Evolutionary conservation across 495 filamentous ascomycete species (phyloP).

Genomic region (Sabuloglossum arenarium): DNA sequence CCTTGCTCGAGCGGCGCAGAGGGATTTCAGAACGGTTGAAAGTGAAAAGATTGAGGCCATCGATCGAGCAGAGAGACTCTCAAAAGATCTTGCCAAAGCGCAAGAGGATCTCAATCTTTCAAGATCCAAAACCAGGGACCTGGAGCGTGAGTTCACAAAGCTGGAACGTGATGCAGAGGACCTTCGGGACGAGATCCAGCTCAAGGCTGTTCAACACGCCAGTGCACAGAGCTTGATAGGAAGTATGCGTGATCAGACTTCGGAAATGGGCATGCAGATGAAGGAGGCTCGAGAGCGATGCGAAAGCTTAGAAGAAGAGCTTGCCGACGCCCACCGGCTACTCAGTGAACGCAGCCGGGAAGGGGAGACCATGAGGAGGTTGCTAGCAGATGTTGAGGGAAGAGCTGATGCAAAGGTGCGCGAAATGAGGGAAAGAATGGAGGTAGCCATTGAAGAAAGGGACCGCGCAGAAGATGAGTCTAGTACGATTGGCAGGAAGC

Average conservation of each 20-base stretch:
- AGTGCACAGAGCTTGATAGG: slow-evolving; percentile 69
- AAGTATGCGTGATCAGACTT: slow-evolving; percentile 80
- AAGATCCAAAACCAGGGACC: slow-evolving; percentile 38
- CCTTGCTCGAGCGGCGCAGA: slow-evolving; percentile 40
- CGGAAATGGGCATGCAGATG: slow-evolving; percentile 80
- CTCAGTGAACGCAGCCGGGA: slow-evolving; percentile 87
- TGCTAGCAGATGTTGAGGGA: slow-evolving; percentile 71
- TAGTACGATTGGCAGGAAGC: slow-evolving; percentile 49
- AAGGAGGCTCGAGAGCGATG: slow-evolving; percentile 67
- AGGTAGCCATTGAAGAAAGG: slow-evolving; percentile 71
- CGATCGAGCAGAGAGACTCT: slow-evolving; percentile 44
- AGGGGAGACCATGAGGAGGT: slow-evolving; percentile 80
- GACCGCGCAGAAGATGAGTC: slow-evolving; percentile 86
- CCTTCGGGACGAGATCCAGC: slow-evolving; percentile 61
- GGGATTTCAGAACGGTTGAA: slow-evolving; percentile 55
- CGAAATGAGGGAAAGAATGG: slow-evolving; percentile 80
- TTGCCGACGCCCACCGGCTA: slow-evolving; percentile 69
- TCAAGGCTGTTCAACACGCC: slow-evolving; percentile 68
- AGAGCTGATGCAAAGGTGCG: slow-evolving; percentile 57
- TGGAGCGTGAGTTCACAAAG: slow-evolving; percentile 48
- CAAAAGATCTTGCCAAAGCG: slow-evolving; percentile 42
- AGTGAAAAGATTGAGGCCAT: slow-evolving; percentile 55
- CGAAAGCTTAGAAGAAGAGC: slow-evolving; percentile 83
- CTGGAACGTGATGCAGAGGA: slow-evolving; percentile 40
- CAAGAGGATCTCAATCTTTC: slow-evolving; percentile 48